phyloP scores from a whole-genome alignment of 1,139 yeast genomes.

The Blastobotrys raffinosifermentans region DNA sequence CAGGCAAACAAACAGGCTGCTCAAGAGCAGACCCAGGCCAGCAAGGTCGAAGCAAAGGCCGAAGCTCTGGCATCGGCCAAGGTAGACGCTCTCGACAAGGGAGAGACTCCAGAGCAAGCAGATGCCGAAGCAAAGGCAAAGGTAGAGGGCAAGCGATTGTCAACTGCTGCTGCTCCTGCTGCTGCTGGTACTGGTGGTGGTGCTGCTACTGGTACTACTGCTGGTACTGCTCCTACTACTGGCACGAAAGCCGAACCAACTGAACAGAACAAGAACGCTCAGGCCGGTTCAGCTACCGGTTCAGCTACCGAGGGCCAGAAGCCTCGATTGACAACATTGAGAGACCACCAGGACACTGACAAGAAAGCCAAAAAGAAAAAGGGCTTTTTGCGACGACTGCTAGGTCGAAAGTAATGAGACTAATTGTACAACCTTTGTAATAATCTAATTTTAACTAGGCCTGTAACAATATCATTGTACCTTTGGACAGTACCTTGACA shows the following conservation, averaged over 20 bases:
- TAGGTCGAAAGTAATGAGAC: too few species aligned
- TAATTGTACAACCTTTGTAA: too few species aligned
- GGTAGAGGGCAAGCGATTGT: not conserved
- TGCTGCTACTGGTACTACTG: conserved; percentile 58
- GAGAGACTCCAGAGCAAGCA: too few species aligned
- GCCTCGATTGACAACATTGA: conserved; percentile 1
- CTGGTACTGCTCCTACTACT: conserved; percentile 52
- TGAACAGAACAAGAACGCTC: not conserved
- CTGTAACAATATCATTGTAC: too few species aligned
- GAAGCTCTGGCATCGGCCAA: too few species aligned
- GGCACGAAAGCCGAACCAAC: not conserved
- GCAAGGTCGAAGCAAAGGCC: too few species aligned
- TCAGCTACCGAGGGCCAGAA: conserved; percentile 3
- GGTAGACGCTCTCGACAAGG: too few species aligned
- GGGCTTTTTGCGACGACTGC: conserved; percentile 20
- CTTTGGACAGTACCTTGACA: too few species aligned
- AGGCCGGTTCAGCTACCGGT: conserved; percentile 1
- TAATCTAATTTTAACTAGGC: too few species aligned
- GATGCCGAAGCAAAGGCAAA: not conserved
- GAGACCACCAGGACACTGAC: conserved; percentile 1
- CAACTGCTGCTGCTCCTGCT: conserved; percentile 1
- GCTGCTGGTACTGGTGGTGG: conserved; percentile 41
- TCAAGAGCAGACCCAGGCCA: too few species aligned
- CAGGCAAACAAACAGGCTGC: too few species aligned
- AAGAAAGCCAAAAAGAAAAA: conserved; percentile 10